phyloP scores from a whole-genome alignment of 164 flowering plant genomes.

The Brasenia schreberi region DNA sequence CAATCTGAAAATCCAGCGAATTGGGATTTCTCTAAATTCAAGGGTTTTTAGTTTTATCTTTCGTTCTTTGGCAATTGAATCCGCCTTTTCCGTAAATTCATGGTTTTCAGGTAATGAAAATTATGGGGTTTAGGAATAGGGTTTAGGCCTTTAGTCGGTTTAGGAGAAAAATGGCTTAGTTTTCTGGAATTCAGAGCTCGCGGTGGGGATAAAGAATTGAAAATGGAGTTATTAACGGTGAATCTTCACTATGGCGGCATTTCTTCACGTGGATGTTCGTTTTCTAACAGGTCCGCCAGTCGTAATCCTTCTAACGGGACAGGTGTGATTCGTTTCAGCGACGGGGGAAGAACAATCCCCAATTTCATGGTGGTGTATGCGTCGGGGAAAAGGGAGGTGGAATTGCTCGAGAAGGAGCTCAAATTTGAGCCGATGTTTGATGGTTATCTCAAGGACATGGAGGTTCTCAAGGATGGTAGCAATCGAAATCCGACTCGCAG shows the following conservation, averaged over 20 bases:
- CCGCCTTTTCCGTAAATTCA: no score
- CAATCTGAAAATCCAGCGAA: no score
- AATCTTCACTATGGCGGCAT: neutral
- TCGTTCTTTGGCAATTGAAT: no score
- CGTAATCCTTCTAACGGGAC: constrained; percentile 2
- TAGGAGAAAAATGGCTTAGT: neutral
- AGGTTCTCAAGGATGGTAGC: constrained; percentile 32
- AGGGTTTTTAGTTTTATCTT: no score
- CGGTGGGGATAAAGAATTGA: neutral
- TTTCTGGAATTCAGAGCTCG: neutral
- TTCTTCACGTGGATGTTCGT: constrained; percentile 8
- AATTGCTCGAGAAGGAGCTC: constrained; percentile 32
- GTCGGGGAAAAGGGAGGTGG: constrained; percentile 4
- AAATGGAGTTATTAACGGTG: neutral
- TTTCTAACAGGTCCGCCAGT: constrained; percentile 15
- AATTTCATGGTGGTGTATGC: neutral
- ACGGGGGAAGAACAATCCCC: neutral
- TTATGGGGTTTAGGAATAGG: neutral
- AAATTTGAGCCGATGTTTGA: constrained; percentile 62
- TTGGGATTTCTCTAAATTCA: no score
- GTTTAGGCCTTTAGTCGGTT: neutral
- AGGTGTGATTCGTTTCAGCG: neutral
- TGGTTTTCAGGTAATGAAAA: no score
- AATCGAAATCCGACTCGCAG: constrained; percentile 10
- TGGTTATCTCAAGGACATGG: constrained; percentile 81